Evolutionary conservation across 306 rosid species (phyloP), one percentile per base, ranked within the genome.

Genomic region (Cucumis hystrix): DNA sequence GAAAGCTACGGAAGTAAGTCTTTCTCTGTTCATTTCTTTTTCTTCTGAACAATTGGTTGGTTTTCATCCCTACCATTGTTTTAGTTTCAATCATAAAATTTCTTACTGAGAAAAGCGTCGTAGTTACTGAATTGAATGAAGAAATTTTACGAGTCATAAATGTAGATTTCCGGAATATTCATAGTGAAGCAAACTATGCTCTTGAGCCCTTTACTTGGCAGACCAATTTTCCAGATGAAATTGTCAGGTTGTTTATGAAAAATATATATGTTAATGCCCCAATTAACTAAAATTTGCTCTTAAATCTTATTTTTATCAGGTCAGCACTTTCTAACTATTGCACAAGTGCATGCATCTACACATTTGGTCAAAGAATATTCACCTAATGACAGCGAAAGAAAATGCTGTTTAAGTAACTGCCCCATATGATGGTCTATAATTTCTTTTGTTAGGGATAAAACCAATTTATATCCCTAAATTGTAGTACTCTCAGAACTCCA

Each of bases 1-100:
- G 45, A 65, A 79, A 79, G 93, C 87, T 47, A 84, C 86, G 23
- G 86, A 88, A 78, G 98, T 89, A 72, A 79, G 47, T 79, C 77
- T 81, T 40, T 58, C 82, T 78, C 72, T 47, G 45, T 75, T 67
- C 40, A 55, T 33, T 41, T 65, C 54, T 30, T 70, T 8, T 69
- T 25, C n/a, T 23, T 61, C 4, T 28, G 30, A 13, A 70, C 18
- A 14, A 6, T 68, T 40, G 37, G 59, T 47, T 47, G 21, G 41
- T 70, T 23, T 45, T 59, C 57, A 23, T 49, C 75, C 33, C 33
- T 64, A 11, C n/a, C 3, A 41, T 67, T 41, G 55, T n/a, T 18
- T 45, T 67, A 39, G 17, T 41, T 41, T 41, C 6, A 23, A 43
- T 13, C 69, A 14, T 63, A 60, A 33, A 16, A 15, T 62, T 63